Conservation (phyloP, 805 yeast species). For the Ogataea haglerorum region DNA sequence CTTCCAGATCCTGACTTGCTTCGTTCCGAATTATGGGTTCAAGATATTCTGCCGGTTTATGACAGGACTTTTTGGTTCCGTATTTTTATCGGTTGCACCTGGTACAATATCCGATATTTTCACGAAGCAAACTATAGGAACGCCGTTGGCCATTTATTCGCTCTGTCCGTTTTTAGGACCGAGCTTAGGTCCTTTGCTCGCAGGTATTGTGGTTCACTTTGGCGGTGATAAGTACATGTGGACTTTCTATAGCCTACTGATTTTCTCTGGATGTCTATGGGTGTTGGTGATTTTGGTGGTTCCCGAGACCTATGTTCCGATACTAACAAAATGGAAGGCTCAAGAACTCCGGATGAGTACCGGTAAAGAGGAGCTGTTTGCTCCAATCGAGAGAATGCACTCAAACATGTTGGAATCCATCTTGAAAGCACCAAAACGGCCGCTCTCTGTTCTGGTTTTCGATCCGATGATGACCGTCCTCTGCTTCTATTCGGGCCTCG, state of each 20-base stretch:
- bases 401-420: conserved; percentile 39
- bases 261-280: conserved; percentile 41
- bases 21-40: conserved; percentile 57
- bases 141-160: conserved; percentile 66
- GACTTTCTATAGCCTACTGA: conserved; percentile 62
- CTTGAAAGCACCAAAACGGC: conserved; percentile 46
- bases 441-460: conserved; percentile 42
- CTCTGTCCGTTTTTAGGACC: conserved; percentile 70
- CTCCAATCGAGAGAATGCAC: conserved; percentile 39
- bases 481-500: conserved; percentile 54
- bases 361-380: conserved; percentile 36
- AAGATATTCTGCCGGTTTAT: conserved; percentile 62
- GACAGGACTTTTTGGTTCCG: conserved; percentile 72
- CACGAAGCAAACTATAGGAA: conserved; percentile 55
- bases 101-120: conserved; percentile 75
- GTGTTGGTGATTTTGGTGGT: conserved; percentile 26
- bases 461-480: conserved; percentile 57
- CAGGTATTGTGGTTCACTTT: conserved; percentile 59
- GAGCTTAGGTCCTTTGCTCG: conserved; percentile 59
- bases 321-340: conserved; percentile 50
- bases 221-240: conserved; percentile 55
- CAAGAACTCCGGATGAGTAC: conserved; percentile 42
- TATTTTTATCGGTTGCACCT: conserved; percentile 73
- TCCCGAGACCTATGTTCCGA: conserved; percentile 49
- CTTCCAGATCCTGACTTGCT: conserved; percentile 55